These are phyloP conservation scores for Hortaea sp. DNA, from an alignment of 2,329 filamentous ascomycete genomes.

Conservation along the genomic window DNA sequence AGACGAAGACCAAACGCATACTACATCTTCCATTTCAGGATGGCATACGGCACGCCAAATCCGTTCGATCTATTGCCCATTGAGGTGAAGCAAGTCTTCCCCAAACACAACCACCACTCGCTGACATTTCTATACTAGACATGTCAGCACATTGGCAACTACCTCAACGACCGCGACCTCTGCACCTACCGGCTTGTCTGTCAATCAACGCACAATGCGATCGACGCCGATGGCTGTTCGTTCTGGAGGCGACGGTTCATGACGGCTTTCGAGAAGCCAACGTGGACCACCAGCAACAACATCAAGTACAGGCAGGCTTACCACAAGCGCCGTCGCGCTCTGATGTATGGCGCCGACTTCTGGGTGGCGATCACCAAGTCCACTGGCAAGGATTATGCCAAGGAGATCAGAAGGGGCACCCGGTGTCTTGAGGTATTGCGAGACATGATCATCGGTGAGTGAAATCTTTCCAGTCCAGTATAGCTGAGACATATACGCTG, in stretches of 20 bases:
- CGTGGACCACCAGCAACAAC: conserved; percentile 13
- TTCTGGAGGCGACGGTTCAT: conserved; percentile 41
- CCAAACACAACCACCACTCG: too few relatives aligned
- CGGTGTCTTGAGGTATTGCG: conserved; percentile 27
- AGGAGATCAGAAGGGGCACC: conserved; percentile 2
- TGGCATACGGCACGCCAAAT: too few relatives aligned
- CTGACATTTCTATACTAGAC: too few relatives aligned
- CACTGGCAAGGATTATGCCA: conserved; percentile 20
- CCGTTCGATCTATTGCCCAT: conserved; percentile 17
- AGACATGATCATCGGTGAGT: conserved; percentile 35
- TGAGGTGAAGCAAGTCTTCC: too few relatives aligned
- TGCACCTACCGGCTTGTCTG: conserved; percentile 32
- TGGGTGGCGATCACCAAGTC: conserved; percentile 10
- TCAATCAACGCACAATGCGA: conserved; percentile 26
- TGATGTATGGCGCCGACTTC: conserved; percentile 20
- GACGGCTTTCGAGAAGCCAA: conserved; percentile 30
- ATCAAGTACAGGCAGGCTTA: conserved; percentile 28
- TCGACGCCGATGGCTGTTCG: conserved; percentile 30
- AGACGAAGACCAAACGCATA: neutral
- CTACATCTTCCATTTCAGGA: too few relatives aligned
- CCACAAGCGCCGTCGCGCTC: conserved; percentile 18
- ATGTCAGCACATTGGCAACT: conserved; percentile 29
- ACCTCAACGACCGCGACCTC: conserved; percentile 36
- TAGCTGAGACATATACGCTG: too few relatives aligned
- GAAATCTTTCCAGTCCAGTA: too few relatives aligned